phyloP scores from a whole-genome alignment of 2,329 filamentous ascomycete species.

The Fusarium sp. region DNA sequence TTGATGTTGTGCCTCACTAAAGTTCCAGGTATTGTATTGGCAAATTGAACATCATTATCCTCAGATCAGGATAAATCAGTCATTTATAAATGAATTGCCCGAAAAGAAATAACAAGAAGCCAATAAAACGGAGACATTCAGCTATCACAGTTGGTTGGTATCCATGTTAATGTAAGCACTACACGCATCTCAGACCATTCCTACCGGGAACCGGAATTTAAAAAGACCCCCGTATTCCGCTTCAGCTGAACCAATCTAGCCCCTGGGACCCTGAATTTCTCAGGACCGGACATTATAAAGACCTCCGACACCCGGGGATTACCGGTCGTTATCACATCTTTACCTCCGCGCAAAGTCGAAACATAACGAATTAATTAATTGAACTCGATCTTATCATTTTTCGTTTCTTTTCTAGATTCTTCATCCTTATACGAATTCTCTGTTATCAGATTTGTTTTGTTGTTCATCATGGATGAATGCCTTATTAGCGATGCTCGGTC shows the following conservation, averaged over 20 bases:
- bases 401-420: background rate
- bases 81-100: background rate
- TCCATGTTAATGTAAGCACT: background rate
- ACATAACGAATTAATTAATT: background rate
- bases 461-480: slow-evolving; percentile 39
- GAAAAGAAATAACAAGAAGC: background rate
- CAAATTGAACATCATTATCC: background rate
- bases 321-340: slow-evolving; percentile 14
- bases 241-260: background rate
- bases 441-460: background rate
- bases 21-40: too few species aligned
- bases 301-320: slow-evolving; percentile 35
- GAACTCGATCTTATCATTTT: background rate
- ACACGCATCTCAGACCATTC: background rate
- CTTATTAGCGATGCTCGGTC: slow-evolving; percentile 30
- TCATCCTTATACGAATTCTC: background rate
- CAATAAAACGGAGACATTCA: background rate
- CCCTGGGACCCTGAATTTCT: background rate
- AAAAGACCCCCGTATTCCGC: slow-evolving; percentile 10
- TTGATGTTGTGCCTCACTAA: background rate
- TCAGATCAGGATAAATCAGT: background rate
- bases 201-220: background rate
- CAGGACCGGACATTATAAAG: slow-evolving; percentile 19
- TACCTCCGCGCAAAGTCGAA: slow-evolving; percentile 18
- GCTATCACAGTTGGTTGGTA: rapidly evolving